Evolutionary conservation across 2,329 filamentous ascomycete genomes (phyloP), one percentile per base, ranked within the genome.

Genomic region (Aspergillus phoenicis): DNA sequence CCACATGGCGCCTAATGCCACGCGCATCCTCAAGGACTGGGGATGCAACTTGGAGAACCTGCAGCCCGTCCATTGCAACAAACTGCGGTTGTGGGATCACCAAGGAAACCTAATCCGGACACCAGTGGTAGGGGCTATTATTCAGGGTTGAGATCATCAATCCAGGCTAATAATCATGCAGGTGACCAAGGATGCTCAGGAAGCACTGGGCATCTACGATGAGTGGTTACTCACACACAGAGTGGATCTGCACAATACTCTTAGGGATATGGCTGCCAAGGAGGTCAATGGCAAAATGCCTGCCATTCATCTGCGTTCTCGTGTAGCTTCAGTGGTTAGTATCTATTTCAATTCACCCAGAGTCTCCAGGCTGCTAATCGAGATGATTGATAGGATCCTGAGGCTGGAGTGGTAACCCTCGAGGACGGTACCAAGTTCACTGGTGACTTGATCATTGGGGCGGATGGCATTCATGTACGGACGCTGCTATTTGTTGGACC

Each of bases 371-470:
- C 7, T 20, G 11, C 47, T 51, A 5, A 51, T 10, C 8, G 5
- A 33, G 15, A 10, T 62, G 63, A 52, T 17, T 1, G 15, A 41
- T 20, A 64, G 62, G 66, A 73, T 52, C 62, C 66, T 8, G 68
- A 70, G 13, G 51, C 57, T 22, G 72, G 71, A 11, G 59, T 64
- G 2, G 64, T 76, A n/a, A 62, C 60, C 5, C 68, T 74, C 5
- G 68, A 71, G 30, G 64, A 76, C 61, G 73, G 75, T 8, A 65
- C 59, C 8, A 67, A 61, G 10, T 58, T 72, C 30, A 67, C 66
- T 1, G 77, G 68, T 20, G 77, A 80, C 63, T 65, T 80, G 17
- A 71, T 80, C n/a, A 64, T 80, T 17, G 73, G 76, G 24, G 77
- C 77, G 3, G 77, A 79, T 67, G 77, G 77, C 2, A 71, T 80